Conservation (phyloP, 305 asterid species). For the Petunia hybrid region DNA sequence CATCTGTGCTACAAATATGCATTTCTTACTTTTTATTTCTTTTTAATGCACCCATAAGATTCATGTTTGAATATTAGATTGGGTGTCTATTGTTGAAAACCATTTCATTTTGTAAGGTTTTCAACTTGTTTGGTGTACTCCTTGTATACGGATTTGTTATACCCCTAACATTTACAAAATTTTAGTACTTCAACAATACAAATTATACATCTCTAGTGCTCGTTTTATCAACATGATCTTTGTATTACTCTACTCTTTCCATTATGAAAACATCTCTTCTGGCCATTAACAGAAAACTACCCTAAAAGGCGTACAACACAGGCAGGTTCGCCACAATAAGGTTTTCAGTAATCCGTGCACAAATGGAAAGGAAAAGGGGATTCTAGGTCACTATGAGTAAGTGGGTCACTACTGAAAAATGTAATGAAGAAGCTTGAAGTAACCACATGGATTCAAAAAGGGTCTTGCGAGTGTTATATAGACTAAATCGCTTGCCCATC, state of each 20-base stretch:
- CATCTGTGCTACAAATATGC: neutral
- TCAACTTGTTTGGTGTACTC: too few relatives aligned
- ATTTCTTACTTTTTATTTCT: neutral
- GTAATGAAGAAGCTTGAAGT: neutral
- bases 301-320: neutral
- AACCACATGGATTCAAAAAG: too few relatives aligned
- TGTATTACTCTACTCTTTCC: neutral
- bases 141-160: too few relatives aligned
- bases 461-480: neutral
- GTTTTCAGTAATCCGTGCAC: conserved; percentile 5
- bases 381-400: neutral
- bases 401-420: neutral
- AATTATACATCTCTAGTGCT: neutral
- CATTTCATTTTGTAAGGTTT: too few relatives aligned
- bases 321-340: conserved; percentile 1
- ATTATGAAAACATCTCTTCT: neutral
- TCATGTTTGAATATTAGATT: too few relatives aligned
- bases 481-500: neutral
- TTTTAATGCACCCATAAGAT: too few relatives aligned
- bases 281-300: neutral
- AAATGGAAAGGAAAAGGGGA: neutral
- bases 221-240: neutral
- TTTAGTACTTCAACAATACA: too few relatives aligned
- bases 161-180: too few relatives aligned
- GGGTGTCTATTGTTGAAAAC: too few relatives aligned